Percentiles rank a stretch among this genome's conserved stretches.
Evolutionary conservation across 306 rosid species (phyloP).

Genomic region (Cucurbita maxima): DNA sequence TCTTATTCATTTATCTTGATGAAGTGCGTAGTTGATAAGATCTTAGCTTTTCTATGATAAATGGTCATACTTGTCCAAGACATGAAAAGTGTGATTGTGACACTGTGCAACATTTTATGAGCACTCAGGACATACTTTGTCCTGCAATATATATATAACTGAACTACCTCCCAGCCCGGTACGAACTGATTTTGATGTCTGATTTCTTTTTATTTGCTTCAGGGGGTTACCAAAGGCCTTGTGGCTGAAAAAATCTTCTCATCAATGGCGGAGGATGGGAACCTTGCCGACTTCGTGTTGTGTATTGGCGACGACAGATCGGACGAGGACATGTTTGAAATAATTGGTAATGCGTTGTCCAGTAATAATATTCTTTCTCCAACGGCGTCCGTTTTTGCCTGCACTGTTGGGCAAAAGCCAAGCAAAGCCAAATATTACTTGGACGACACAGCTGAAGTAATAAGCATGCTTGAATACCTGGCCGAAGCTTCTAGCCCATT

Average conservation of each 20-base stretch:
- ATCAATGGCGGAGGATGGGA: constrained; percentile 43
- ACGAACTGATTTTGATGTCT: neutral
- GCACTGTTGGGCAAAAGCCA: constrained; percentile 79
- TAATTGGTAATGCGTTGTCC: constrained; percentile 32
- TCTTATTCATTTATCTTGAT: neutral
- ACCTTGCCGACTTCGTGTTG: constrained; percentile 60
- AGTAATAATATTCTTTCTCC: constrained; percentile 37
- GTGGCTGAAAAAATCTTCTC: constrained; percentile 59
- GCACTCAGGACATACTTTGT: neutral
- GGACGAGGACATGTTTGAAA: constrained; percentile 87
- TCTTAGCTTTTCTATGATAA: neutral
- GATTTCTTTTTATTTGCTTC: constrained; percentile 3
- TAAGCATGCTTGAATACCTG: constrained; percentile 47
- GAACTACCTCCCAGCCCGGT: neutral
- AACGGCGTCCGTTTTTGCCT: constrained; percentile 45
- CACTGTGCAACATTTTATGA: neutral
- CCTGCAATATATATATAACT: neutral
- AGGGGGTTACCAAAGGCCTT: constrained; percentile 69
- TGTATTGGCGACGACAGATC: constrained; percentile 87
- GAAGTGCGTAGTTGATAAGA: neutral
- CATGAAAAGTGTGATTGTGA: too few relatives aligned
- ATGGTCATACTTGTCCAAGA: too few relatives aligned
- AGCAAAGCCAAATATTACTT: constrained; percentile 67
- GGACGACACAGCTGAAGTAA: constrained; percentile 51
- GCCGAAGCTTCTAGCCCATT: constrained; percentile 31